A percentile compares a stretch with the other conserved stretches of the same genome.
These are phyloP conservation scores for Parsonsia alboflavescens DNA, from an alignment of 257 asterid genomes.

Conservation along the genomic window DNA sequence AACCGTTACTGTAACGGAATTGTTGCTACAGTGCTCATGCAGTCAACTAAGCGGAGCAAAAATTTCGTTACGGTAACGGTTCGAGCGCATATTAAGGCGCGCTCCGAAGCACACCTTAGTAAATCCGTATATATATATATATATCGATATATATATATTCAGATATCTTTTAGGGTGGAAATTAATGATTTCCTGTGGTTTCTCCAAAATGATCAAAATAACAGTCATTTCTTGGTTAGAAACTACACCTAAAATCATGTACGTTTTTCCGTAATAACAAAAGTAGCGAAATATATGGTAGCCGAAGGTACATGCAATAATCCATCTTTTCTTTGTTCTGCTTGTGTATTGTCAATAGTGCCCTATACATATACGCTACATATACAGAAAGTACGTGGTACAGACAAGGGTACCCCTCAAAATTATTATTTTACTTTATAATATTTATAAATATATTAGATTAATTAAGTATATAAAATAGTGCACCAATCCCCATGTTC, in stretches of 20 bases:
- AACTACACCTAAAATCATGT: neutral
- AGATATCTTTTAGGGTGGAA: no score
- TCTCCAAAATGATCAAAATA: neutral
- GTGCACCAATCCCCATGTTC: neutral
- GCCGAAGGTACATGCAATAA: neutral
- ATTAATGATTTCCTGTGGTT: neutral
- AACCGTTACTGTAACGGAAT: no score
- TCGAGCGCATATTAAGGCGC: no score
- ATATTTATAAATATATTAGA: no score
- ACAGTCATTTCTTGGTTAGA: neutral
- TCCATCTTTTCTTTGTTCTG: neutral
- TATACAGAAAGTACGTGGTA: neutral
- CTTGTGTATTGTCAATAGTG: neutral
- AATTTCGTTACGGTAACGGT: no score
- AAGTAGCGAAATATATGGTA: neutral
- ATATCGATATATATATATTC: no score
- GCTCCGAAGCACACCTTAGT: no score
- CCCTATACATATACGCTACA: neutral
- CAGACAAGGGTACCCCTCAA: neutral
- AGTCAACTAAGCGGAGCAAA: no score
- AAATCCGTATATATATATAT: no score
- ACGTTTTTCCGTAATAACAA: neutral
- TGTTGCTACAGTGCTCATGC: no score
- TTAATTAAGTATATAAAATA: no score
- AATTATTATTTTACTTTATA: no score